A percentile compares a stretch with the other conserved stretches of the same genome.
phyloP scores from a whole-genome alignment of 768 basidiomycete genomes.

The Leucocoprinus birnbaumii region DNA sequence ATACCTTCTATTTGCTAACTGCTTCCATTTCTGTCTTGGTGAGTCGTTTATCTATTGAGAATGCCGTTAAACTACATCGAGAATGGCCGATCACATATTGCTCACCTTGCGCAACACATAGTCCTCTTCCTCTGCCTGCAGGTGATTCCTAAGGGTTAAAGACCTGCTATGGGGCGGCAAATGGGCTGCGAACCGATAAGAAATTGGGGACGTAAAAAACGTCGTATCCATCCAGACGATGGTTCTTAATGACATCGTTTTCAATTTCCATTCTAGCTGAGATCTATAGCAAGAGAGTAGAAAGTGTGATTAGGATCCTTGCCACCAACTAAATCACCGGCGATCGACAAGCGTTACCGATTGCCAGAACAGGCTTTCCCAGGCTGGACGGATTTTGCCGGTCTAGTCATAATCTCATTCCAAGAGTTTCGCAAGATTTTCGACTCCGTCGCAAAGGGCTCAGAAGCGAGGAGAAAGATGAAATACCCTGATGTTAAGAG shows the following conservation, averaged over 20 bases:
- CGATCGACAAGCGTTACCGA: too few species aligned
- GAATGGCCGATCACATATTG: slow-evolving; percentile 11
- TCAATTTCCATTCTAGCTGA: too few species aligned
- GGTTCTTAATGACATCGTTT: background rate
- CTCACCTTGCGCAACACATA: slow-evolving; percentile 75
- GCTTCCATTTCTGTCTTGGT: slow-evolving; percentile 83
- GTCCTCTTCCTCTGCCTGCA: slow-evolving; percentile 64
- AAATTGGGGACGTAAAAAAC: slow-evolving; percentile 79
- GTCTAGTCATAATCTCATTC: too few species aligned
- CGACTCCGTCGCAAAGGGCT: too few species aligned
- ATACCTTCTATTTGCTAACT: slow-evolving; percentile 65
- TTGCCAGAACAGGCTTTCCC: too few species aligned
- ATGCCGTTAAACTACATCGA: slow-evolving; percentile 12
- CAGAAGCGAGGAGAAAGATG: too few species aligned
- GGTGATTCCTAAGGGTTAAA: background rate
- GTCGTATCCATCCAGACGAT: slow-evolving; percentile 35
- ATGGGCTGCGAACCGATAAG: slow-evolving; percentile 42
- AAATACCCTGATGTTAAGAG: too few species aligned
- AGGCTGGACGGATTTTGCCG: too few species aligned
- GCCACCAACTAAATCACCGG: background rate
- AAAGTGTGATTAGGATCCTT: background rate
- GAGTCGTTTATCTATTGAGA: slow-evolving; percentile 64
- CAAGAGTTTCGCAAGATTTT: too few species aligned
- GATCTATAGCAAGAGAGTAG: too few species aligned
- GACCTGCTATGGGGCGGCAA: background rate